phyloP scores from a whole-genome alignment of 192 early-diverging fungal genomes.

The Gigaspora rosea region DNA sequence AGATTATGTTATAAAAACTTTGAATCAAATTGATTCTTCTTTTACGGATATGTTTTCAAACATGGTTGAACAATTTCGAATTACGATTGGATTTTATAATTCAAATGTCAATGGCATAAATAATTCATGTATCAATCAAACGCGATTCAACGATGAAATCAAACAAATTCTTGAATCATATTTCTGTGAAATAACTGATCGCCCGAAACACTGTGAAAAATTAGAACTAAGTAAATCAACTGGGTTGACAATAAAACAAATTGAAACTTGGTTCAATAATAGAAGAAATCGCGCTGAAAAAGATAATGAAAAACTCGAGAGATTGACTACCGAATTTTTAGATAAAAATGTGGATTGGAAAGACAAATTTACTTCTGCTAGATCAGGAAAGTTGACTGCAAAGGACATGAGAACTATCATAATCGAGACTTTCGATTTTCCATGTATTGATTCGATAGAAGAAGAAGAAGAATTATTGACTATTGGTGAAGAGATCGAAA shows the following conservation, averaged over 20 bases:
- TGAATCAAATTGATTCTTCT: background rate
- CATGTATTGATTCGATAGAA: background rate
- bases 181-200: background rate
- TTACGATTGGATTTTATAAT: background rate
- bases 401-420: background rate
- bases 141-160: background rate
- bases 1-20: background rate
- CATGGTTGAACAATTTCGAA: background rate
- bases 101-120: background rate
- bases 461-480: background rate
- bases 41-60: background rate
- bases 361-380: background rate
- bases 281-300: constrained; percentile 20
- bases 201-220: background rate
- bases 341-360: constrained; percentile 21
- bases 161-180: constrained; percentile 17
- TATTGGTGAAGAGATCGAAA: background rate
- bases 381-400: background rate
- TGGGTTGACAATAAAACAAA: constrained; percentile 12
- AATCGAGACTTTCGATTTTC: background rate
- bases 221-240: background rate
- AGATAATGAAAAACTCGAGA: background rate
- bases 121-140: background rate
- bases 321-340: background rate
- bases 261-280: constrained; percentile 32